A percentile compares a stretch with the other conserved stretches of the same genome.
These are phyloP conservation scores for Helenozyma baotianmanensis DNA, from an alignment of 805 yeast genomes.

Conservation along the genomic window DNA sequence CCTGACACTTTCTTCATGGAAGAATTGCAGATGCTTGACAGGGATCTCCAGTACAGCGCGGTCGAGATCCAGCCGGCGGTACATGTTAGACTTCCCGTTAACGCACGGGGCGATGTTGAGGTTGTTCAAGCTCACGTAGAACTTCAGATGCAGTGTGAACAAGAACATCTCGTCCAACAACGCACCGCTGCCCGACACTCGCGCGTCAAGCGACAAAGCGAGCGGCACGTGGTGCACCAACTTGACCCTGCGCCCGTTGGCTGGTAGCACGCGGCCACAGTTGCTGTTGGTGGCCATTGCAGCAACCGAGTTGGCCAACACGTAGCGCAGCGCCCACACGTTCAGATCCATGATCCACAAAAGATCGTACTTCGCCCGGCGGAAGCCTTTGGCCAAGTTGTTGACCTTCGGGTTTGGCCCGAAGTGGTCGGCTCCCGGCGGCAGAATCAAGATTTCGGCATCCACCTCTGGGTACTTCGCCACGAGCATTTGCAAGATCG, in stretches of 20 bases:
- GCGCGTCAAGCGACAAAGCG: constrained; percentile 33
- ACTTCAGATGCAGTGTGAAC: constrained; percentile 79
- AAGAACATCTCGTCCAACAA: constrained; percentile 78
- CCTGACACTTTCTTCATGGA: constrained; percentile 25
- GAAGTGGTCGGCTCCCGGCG: constrained; percentile 44
- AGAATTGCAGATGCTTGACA: constrained; percentile 22
- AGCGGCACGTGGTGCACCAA: constrained; percentile 81
- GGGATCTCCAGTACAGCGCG: constrained; percentile 45
- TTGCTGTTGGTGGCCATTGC: constrained; percentile 47
- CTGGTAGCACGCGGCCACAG: constrained; percentile 39
- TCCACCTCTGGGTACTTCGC: constrained; percentile 52
- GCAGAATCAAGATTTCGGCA: constrained; percentile 49
- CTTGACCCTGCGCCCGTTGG: constrained; percentile 40
- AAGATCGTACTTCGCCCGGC: constrained; percentile 62
- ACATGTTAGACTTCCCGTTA: constrained; percentile 83
- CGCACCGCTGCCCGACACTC: constrained; percentile 9
- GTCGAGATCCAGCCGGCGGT: constrained; percentile 63
- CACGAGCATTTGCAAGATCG: constrained; percentile 48
- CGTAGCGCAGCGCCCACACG: constrained; percentile 68
- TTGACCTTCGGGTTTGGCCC: constrained; percentile 92
- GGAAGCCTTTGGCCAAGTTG: constrained; percentile 78
- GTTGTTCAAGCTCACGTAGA: constrained; percentile 73
- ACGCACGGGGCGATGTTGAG: constrained; percentile 81
- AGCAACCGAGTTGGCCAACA: constrained; percentile 59
- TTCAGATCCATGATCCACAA: constrained; percentile 86